Base-by-base conservation (phyloP, 805 yeast species). In the Candida ascalaphidarum region DNA sequence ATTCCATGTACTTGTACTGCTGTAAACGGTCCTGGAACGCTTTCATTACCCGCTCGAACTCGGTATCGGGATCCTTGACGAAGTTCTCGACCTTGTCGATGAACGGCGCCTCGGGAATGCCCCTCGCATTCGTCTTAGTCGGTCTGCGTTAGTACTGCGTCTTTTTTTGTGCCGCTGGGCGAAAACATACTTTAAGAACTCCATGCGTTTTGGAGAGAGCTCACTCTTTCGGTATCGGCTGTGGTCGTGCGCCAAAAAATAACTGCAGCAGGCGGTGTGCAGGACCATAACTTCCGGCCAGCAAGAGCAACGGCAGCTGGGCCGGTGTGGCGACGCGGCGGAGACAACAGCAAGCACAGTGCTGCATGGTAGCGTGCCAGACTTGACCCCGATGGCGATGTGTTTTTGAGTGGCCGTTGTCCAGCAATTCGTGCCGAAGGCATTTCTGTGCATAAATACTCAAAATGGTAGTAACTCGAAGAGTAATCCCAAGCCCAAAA, bases 51-150 rank as follows among this genome's bases (percentile, higher is more conserved):
- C 68, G 50, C 27, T 80, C 84, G 32, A 81, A 84, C 44, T 84
- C 89, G 12, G 44, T 33, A 25, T 69, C 77, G 3, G 77, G 67
- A 40, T 68, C 65, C 45, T 75, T 80, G 37, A 86, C 70, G 41
- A 77, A 73, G 27, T 74, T 79, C 31, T 77, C 92, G 7, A 88
- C 92, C 32, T 75, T 74, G 37, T 81, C 94, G 29, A 92, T 76
- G 53, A 92, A 92, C 22, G 94, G 95, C 1, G 98, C 98, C 48
- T 83, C 81, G 5, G 98, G 98, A 32, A 92, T 92, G 3, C 98
- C 98, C 39, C 97, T 71, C 7, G 96, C 92, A 47, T 92, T 92
- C 14, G 76, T 58, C 27, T 73, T 67, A 3, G 68, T 69, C 10
- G 78, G 67, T 43, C 78, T 74, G 33, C 41, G 6, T 18, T 21